Evolutionary conservation across 208 protist species (phyloP).

Genomic region (Leptomonas pyrrhocoris): DNA sequence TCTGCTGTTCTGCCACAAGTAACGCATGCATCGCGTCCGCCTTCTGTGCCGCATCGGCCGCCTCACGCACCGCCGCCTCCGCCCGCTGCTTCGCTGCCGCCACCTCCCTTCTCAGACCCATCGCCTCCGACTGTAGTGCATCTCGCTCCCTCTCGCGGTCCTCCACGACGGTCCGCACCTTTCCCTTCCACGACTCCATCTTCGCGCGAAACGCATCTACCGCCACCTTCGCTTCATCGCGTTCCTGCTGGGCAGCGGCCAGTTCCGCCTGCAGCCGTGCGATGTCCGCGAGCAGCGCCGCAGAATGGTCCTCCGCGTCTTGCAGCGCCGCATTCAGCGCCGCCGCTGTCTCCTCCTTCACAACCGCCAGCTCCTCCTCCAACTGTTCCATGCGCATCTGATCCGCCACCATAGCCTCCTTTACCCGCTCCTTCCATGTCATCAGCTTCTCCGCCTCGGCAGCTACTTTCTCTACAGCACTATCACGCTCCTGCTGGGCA

Average conservation of each 20-base stretch:
- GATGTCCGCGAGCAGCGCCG: not conserved
- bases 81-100: not conserved
- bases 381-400: too few relatives aligned
- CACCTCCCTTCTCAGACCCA: not conserved
- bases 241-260: conserved; percentile 1
- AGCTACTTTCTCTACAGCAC: too few relatives aligned
- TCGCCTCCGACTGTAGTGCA: conserved; percentile 12
- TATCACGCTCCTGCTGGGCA: too few relatives aligned
- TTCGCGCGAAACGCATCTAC: conserved; percentile 18
- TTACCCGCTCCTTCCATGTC: too few relatives aligned
- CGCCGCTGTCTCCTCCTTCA: conserved; percentile 5
- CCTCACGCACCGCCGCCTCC: not conserved
- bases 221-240: not conserved
- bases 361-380: not conserved
- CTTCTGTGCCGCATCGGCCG: not conserved
- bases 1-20: not conserved
- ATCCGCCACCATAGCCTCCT: too few relatives aligned
- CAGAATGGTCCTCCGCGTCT: not conserved
- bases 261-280: not conserved
- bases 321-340: not conserved
- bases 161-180: conserved; percentile 27
- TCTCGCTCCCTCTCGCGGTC: conserved; percentile 28
- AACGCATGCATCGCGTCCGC: not conserved
- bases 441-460: too few relatives aligned
- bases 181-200: conserved; percentile 33